Base-by-base conservation (phyloP, 257 asterid species). In the Verbascum thapsus region DNA sequence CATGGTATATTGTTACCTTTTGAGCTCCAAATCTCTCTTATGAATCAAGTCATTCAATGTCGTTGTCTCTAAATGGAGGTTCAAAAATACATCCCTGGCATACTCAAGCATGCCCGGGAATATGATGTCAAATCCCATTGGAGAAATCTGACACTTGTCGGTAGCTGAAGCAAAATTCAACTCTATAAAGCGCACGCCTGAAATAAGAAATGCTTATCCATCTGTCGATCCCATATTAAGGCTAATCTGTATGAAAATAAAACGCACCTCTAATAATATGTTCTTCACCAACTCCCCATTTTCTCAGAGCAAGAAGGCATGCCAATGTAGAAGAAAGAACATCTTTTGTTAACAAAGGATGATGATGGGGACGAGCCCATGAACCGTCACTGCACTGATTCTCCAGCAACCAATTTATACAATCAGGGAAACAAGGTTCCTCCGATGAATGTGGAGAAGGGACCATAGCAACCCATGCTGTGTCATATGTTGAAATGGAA, bases 391-490 rank as follows among this genome's bases (percentile, higher is more conserved):
- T 56, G 48, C 82, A 79, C 76, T 92, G 99, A 71, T 89, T 86
- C 6, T 76, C 83, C 48, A 89, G 52, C 75, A 92, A 66, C 97
- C 97, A 92, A 52, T 78, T 66, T 6, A 92, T 56, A 71, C 91
- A 87, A 56, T 69, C 73, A 22, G 94, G 96, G 72, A 92, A 92
- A 64, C 83, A 78, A 44, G 99, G 96, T 16, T 67, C 74, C 41
- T 70, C 8, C 2, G 82, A 52, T 1, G 90, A 85, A 65, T 79
- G 74, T 19, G 88, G 88, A 55, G 95, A 83, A 67, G 97, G 99
- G 59, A 92, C 96, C 97, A 92, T 89, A 44, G 99, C 96, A 51
- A 92, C 96, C 99, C 99, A 92, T 18, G 99, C 97, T 10, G 97
- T 89, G 73, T 92, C 99, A 50, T 89, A 92, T 0, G 96, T 69